A percentile compares a stretch with the other conserved stretches of the same genome.
Conservation (phyloP, 1,284 basidiomycete species). For the Ceratorhiza oryzae-sativae region DNA sequence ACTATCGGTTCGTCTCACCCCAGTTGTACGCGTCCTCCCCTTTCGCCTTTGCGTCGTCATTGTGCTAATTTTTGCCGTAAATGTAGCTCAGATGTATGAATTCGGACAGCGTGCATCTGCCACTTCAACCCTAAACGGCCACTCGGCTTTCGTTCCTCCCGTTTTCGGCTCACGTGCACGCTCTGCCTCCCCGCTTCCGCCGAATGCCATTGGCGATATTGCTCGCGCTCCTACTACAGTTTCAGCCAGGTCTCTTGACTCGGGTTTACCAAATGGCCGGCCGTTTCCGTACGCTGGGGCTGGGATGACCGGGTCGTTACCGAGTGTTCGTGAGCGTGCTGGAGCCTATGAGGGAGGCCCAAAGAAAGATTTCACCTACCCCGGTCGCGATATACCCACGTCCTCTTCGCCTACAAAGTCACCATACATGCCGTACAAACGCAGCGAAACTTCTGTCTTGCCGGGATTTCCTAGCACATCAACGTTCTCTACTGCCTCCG, state of each 20-base stretch:
- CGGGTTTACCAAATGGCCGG: slow-evolving; percentile 14
- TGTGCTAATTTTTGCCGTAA: background rate
- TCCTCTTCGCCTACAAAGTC: slow-evolving; percentile 22
- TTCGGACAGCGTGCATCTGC: slow-evolving; percentile 12
- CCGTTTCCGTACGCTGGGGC: slow-evolving; percentile 18
- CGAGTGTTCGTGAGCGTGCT: slow-evolving; percentile 33
- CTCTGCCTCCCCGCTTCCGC: slow-evolving; percentile 28
- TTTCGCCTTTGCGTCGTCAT: background rate
- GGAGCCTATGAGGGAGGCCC: slow-evolving; percentile 4
- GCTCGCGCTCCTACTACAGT: slow-evolving; percentile 26
- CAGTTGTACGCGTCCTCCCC: background rate
- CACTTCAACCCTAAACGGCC: background rate
- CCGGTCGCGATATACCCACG: slow-evolving; percentile 24
- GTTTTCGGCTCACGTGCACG: slow-evolving; percentile 37
- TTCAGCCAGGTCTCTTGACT: slow-evolving; percentile 32
- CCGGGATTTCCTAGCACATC: slow-evolving; percentile 17
- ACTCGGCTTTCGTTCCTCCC: slow-evolving; percentile 30
- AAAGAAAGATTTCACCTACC: slow-evolving; percentile 30
- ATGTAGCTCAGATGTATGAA: slow-evolving; percentile 19
- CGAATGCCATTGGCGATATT: slow-evolving; percentile 5
- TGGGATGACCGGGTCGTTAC: slow-evolving; percentile 13
- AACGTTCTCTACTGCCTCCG: background rate
- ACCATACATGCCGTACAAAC: slow-evolving; percentile 33
- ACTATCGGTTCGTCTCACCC: slow-evolving; percentile 1
- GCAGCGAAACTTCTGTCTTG: background rate